Percentiles rank a stretch among this genome's conserved stretches.
Evolutionary conservation across 345 rosid genomes (phyloP).

Genomic region (Brassica cretica): DNA sequence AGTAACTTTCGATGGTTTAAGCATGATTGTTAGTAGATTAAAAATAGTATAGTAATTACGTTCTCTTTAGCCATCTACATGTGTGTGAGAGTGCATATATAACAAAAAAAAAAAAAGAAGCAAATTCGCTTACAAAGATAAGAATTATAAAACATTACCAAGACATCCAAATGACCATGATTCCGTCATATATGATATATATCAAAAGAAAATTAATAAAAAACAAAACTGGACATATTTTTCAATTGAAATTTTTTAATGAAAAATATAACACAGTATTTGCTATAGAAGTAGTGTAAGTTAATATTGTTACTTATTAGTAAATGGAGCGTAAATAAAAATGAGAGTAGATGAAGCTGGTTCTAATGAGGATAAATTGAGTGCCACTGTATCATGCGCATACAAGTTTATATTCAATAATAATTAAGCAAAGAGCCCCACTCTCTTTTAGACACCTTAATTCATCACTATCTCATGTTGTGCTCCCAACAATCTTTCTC

Average conservation of each 20-base stretch:
- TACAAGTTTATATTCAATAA: background rate
- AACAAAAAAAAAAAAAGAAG: no score
- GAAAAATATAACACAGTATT: background rate
- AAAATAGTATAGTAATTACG: background rate
- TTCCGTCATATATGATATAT: no score
- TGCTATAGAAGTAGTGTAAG: background rate
- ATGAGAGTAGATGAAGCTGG: constrained; percentile 21
- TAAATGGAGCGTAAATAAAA: background rate
- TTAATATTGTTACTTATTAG: background rate
- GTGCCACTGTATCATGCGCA: constrained; percentile 87
- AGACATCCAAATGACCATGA: no score
- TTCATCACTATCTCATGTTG: constrained; percentile 40
- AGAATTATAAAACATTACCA: no score
- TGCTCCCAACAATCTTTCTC: constrained; percentile 23
- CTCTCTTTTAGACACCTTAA: constrained; percentile 33
- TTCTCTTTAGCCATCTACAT: background rate
- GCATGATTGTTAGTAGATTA: constrained; percentile 6
- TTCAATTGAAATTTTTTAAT: no score
- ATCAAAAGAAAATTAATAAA: no score
- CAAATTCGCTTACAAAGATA: background rate
- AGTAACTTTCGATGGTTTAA: constrained; percentile 13
- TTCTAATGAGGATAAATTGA: constrained; percentile 38
- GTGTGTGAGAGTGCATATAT: background rate
- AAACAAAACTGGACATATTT: background rate
- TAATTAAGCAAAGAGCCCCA: constrained; percentile 44